A percentile compares a stretch with the other conserved stretches of the same genome.
Evolutionary conservation across 805 yeast genomes (phyloP).

Genomic region (Wickerhamia fluorescens): DNA sequence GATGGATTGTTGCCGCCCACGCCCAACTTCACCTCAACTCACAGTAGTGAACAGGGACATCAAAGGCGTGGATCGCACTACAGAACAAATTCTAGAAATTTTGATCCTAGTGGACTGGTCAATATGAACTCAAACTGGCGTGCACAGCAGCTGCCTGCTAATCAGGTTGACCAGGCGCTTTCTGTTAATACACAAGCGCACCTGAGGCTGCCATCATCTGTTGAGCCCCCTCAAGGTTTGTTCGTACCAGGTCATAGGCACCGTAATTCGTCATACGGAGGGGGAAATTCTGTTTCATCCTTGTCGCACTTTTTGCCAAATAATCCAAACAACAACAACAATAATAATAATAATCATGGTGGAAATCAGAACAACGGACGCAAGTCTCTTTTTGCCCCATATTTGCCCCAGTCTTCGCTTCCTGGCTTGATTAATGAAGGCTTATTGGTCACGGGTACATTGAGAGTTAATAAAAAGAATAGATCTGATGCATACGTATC

Average conservation of each 20-base stretch:
- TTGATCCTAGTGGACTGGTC: constrained; percentile 23
- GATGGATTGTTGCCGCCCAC: constrained; percentile 42
- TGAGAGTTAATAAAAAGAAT: constrained; percentile 92
- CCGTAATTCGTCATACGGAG: constrained; percentile 58
- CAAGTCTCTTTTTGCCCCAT: constrained; percentile 90
- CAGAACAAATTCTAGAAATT: constrained; percentile 32
- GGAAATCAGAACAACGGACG: constrained; percentile 34
- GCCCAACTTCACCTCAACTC: constrained; percentile 38
- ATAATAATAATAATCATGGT: constrained; percentile 17
- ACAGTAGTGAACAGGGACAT: constrained; percentile 32
- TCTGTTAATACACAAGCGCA: constrained; percentile 5
- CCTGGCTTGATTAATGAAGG: constrained; percentile 90
- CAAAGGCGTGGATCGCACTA: constrained; percentile 35
- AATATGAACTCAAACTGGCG: constrained; percentile 62
- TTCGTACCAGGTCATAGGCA: constrained; percentile 78
- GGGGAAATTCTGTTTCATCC: constrained; percentile 51
- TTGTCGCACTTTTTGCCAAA: constrained; percentile 31
- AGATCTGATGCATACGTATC: constrained; percentile 98
- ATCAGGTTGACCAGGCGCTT: constrained; percentile 19
- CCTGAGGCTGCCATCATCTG: constrained; percentile 20
- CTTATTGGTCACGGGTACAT: constrained; percentile 81
- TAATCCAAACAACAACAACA: constrained; percentile 8
- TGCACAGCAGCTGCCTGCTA: constrained; percentile 39
- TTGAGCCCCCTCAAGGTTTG: constrained; percentile 31
- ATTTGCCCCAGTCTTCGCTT: constrained; percentile 85